These are phyloP conservation scores for Canavalia ensiformis DNA, from an alignment of 306 rosid species.

Conservation along the genomic window DNA sequence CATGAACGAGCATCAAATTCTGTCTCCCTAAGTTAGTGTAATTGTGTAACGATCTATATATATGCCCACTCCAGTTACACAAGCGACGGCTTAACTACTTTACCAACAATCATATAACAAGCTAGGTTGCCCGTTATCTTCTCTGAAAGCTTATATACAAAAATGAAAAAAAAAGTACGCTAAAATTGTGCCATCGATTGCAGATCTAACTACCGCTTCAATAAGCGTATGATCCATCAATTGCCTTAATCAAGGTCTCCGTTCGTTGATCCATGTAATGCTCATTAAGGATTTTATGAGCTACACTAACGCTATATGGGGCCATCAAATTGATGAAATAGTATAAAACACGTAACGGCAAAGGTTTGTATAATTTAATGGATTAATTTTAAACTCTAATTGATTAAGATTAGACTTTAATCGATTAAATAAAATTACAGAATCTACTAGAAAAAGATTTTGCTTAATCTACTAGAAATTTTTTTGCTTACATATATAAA, in stretches of 20 bases:
- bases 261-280: too few relatives aligned
- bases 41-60: background rate
- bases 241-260: background rate
- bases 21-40: constrained; percentile 20
- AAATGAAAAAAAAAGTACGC: background rate
- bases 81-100: constrained; percentile 20
- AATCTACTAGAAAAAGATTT: too few relatives aligned
- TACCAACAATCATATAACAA: background rate
- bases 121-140: background rate
- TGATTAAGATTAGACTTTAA: too few relatives aligned
- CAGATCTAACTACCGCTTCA: background rate
- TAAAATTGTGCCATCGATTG: background rate
- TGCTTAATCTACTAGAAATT: too few relatives aligned
- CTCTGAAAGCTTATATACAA: background rate
- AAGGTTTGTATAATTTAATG: too few relatives aligned
- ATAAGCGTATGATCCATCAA: background rate
- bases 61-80: background rate
- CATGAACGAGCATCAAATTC: constrained; percentile 6
- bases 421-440: too few relatives aligned
- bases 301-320: too few relatives aligned
- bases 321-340: too few relatives aligned
- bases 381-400: too few relatives aligned
- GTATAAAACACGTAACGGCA: too few relatives aligned
- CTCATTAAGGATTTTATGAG: too few relatives aligned
- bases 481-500: too few relatives aligned